Evolutionary conservation across 345 rosid genomes (phyloP), one percentile per base, ranked within the genome.

Genomic region (Moricandia arvensis): DNA sequence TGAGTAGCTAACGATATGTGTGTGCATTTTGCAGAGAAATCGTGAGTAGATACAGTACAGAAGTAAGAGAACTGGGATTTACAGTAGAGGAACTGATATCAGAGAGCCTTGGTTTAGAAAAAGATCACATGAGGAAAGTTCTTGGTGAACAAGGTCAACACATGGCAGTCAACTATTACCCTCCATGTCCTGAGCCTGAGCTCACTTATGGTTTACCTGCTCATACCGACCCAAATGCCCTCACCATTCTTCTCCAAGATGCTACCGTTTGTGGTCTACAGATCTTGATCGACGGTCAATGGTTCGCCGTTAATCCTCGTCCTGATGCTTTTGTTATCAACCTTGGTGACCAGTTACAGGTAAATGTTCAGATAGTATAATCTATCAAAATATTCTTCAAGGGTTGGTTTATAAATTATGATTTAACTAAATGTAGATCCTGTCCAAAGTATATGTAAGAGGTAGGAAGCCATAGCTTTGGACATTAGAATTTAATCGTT

Each of bases 281-380:
- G 69, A 94, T 93, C 55, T 86, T 89, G 72, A 89, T 84, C 76
- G 87, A 87, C 4, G 90, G 85, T 38, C 84, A 76, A 30, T 93
- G 98, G 98, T 69, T 91, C 43, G 94, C 96, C 0, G 86, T 93
- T 68, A 82, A 88, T 78, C 98, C 98, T 7, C 82, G 75, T 9
- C 96, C 96, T 0, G 63, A 81, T 65, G 97, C 98, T 15, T 89
- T 91, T 43, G 94, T 91, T 79, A 83, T 93, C 45, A 93, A 93
- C 84, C 83, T 93, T 38, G 98, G 98, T 2, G 98, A 93, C 62
- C 98, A 93, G 15, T 63, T 93, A 4, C 96, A 93, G 94, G 98
- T 90, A 53, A 9, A 8, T 61, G 4, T 12, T 60, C 43, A 45
- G 53, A 34, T 11, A 21, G 35, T 21, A 10, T 1, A 13, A 11